These are phyloP conservation scores for Mimosa pudica DNA, from an alignment of 306 rosid genomes.

Conservation along the genomic window DNA sequence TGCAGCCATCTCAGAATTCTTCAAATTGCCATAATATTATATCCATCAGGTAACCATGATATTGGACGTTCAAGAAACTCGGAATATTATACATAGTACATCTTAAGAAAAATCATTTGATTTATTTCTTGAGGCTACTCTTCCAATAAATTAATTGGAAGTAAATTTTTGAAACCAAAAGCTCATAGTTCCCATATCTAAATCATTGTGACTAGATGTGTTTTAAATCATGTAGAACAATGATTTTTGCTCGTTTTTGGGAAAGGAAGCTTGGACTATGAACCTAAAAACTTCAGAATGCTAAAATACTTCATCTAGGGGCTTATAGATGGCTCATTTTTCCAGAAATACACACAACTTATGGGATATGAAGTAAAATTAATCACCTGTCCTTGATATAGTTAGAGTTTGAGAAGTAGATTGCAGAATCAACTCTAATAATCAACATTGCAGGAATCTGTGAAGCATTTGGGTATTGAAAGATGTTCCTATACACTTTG, in stretches of 20 bases:
- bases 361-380: background rate
- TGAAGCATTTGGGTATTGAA: slow-evolving; percentile 66
- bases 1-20: slow-evolving; percentile 79
- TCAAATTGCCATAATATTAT: slow-evolving; percentile 6
- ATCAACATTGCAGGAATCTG: slow-evolving; percentile 60
- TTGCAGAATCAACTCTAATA: slow-evolving; percentile 82
- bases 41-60: slow-evolving; percentile 2
- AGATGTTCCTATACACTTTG: slow-evolving; percentile 58
- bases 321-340: background rate
- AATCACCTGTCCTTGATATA: slow-evolving; percentile 78
- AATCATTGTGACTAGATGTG: background rate
- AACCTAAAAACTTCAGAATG: background rate
- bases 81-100: background rate
- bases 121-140: background rate
- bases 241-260: background rate
- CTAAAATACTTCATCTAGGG: background rate
- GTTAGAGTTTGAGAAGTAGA: slow-evolving; percentile 87
- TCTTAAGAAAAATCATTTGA: background rate
- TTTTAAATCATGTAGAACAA: background rate
- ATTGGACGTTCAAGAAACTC: background rate
- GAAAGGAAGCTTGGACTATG: background rate
- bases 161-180: background rate
- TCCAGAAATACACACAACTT: background rate
- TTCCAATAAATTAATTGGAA: background rate
- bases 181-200: background rate